A percentile compares a stretch with the other conserved stretches of the same genome.
phyloP scores from a whole-genome alignment of 2,329 filamentous ascomycete genomes.

The Tolypocladium ophioglossoides region DNA sequence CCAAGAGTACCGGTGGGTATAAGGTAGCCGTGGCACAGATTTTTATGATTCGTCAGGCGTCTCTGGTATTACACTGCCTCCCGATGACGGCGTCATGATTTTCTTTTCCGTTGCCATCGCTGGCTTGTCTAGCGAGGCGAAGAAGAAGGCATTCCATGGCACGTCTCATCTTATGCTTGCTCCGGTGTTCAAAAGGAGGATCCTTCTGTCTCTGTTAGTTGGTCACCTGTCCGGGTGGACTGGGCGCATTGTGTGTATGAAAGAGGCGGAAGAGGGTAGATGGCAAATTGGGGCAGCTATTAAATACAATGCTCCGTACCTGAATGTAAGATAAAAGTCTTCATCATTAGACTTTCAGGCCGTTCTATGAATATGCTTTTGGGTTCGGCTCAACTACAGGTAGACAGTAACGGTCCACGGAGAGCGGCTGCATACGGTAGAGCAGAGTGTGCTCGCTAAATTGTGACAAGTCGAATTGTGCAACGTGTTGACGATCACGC shows the following conservation, averaged over 20 bases:
- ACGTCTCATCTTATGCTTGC: neutral
- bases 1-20: neutral
- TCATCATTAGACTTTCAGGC: neutral
- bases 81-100: neutral
- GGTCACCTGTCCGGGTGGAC: neutral
- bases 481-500: neutral
- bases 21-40: no score
- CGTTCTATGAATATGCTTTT: neutral
- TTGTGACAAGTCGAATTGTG: neutral
- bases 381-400: neutral
- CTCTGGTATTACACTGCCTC: neutral
- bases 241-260: neutral
- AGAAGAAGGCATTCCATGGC: neutral
- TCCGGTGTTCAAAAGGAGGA: neutral
- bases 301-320: no score
- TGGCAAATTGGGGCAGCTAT: neutral
- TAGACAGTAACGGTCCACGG: neutral
- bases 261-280: neutral
- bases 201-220: neutral
- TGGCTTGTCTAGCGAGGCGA: neutral
- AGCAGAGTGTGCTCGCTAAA: neutral
- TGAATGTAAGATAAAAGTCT: neutral
- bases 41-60: neutral
- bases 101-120: neutral
- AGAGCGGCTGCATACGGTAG: neutral